Conservation (phyloP, 345 rosid genomes). For the Rhizophora apiculata region DNA sequence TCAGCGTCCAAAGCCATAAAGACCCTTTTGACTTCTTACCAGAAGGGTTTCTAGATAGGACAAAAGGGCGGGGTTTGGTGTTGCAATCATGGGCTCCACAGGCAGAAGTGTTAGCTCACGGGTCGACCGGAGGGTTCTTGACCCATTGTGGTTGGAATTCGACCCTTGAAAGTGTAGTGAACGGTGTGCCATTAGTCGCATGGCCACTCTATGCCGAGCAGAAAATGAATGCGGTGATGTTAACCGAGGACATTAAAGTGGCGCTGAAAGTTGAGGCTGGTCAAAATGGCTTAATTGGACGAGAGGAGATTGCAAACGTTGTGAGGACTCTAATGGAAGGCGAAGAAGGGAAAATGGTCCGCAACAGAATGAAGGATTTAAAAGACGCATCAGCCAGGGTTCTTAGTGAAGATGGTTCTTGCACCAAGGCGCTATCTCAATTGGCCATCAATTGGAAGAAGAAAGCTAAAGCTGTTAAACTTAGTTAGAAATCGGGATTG, state of each 20-base stretch:
- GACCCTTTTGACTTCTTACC: constrained; percentile 65
- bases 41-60: constrained; percentile 57
- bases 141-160: constrained; percentile 96
- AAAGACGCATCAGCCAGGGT: constrained; percentile 47
- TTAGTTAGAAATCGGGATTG: too few species aligned
- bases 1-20: constrained; percentile 32
- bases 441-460: constrained; percentile 53
- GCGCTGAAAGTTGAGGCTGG: constrained; percentile 41
- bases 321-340: constrained; percentile 71
- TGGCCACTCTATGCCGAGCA: constrained; percentile 97
- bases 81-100: constrained; percentile 90
- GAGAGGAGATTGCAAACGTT: constrained; percentile 50
- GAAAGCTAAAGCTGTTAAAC: not conserved
- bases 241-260: constrained; percentile 43
- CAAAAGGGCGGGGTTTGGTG: constrained; percentile 54
- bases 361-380: constrained; percentile 54
- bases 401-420: constrained; percentile 49
- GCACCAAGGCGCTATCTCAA: constrained; percentile 42
- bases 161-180: constrained; percentile 63
- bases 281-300: constrained; percentile 41
- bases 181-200: constrained; percentile 70
- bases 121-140: constrained; percentile 73
- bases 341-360: constrained; percentile 60
- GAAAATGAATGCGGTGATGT: constrained; percentile 67
- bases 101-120: constrained; percentile 64